Evolutionary conservation across 257 asterid genomes (phyloP), one percentile per base, ranked within the genome.

Genomic region (Nicotiana sylvestris): DNA sequence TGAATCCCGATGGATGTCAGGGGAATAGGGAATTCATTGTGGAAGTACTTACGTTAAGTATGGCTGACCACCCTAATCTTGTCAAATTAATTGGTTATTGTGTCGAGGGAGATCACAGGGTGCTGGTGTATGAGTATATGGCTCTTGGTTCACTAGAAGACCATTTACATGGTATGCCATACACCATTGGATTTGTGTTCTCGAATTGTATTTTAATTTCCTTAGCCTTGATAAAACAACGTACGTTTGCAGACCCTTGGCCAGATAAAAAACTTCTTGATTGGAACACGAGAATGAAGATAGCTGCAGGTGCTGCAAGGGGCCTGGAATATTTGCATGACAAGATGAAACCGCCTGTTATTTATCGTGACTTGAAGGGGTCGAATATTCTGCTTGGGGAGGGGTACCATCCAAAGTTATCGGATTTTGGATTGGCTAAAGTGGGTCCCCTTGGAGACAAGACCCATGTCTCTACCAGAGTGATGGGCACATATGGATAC

Each of bases 401-500:
- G 66, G 96, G 87, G 10, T 92, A 88, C 85, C 90, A 90, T 68
- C 86, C 97, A 56, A 94, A 92, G 77, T 82, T 94, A 65, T 94
- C 98, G 17, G 98, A 94, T 87, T 94, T 94, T n/a, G 98, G 98
- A 27, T 86, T 94, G 83, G 98, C 98, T 60, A 92, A 89, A 86
- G 94, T 88, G 1, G 95, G 95, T 3, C 97, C 98, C 9, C 82
- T 87, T 1, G 98, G 97, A 61, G 98, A 88, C 68, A 86, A 90
- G 83, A 91, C 95, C 56, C 98, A 94, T 84, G 97, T 94, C 69
- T 89, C 95, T 49, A 94, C 98, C 27, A 81, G 98, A 86, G 98
- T 94, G 80, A 94, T 94, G 98, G 98, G 98, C 65, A 94, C 98
- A 2, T 92, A 94, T 32, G 98, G 98, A 16, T 93, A 93, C 65